phyloP scores from a whole-genome alignment of 163 green algal genomes.

The Chlorella variabilis region DNA sequence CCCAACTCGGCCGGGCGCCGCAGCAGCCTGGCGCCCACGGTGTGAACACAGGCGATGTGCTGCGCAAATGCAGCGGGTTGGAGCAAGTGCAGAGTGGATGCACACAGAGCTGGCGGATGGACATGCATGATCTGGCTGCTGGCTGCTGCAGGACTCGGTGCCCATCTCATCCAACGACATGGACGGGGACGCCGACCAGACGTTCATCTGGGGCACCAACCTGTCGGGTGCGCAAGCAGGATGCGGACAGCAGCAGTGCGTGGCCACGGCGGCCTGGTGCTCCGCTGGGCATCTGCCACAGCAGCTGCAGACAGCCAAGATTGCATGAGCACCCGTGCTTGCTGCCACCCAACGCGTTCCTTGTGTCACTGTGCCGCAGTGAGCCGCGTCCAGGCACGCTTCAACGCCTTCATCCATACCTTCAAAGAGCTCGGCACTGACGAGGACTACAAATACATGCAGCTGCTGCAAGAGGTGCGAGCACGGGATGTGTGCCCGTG shows the following conservation, averaged over 20 bases:
- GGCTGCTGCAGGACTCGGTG: conserved; percentile 40
- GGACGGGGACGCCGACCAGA: conserved; percentile 60
- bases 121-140: neutral
- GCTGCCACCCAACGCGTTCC: neutral
- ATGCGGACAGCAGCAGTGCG: neutral
- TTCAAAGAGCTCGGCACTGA: conserved; percentile 55
- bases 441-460: conserved; percentile 68
- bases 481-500: neutral
- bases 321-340: too few species aligned
- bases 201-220: conserved; percentile 90
- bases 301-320: too few species aligned
- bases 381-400: conserved; percentile 54
- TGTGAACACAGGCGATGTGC: too few species aligned
- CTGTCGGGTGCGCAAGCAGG: conserved; percentile 57
- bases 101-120: neutral
- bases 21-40: conserved; percentile 39
- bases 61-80: too few species aligned
- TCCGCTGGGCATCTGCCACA: too few species aligned
- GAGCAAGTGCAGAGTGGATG: too few species aligned
- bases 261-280: neutral
- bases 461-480: conserved; percentile 67
- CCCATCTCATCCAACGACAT: conserved; percentile 38
- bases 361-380: conserved; percentile 41
- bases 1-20: conserved; percentile 15
- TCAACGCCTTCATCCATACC: conserved; percentile 73